Evolutionary conservation across 2,329 filamentous ascomycete genomes (phyloP).

Genomic region (Dothideomycetes sp.): DNA sequence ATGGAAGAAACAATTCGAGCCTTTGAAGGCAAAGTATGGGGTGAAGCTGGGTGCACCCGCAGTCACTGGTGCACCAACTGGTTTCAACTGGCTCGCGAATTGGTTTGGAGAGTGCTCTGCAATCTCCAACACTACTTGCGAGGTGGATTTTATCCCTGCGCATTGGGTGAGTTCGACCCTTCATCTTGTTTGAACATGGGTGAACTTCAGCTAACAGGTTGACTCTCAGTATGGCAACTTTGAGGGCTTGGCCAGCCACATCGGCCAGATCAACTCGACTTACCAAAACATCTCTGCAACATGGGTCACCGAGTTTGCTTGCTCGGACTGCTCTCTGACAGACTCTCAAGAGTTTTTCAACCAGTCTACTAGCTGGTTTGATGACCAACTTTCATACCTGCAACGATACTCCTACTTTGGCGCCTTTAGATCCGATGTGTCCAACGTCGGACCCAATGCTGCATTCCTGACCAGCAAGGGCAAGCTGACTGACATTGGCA

Average conservation of each 20-base stretch:
- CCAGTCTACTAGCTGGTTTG: conserved; percentile 53
- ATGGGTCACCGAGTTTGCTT: conserved; percentile 73
- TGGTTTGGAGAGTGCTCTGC: conserved; percentile 49
- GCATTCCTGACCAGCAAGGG: conserved; percentile 60
- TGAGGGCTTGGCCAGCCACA: conserved; percentile 53
- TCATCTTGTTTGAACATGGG: too few relatives aligned
- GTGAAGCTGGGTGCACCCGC: conserved; percentile 60
- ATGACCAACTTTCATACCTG: conserved; percentile 40
- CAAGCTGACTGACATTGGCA: conserved; percentile 62
- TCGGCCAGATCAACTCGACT: conserved; percentile 46
- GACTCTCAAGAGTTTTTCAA: conserved; percentile 59
- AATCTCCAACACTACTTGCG: conserved; percentile 26
- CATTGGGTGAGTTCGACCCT: too few relatives aligned
- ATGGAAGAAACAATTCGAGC: conserved; percentile 63
- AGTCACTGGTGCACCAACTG: conserved; percentile 50
- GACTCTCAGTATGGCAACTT: conserved; percentile 62
- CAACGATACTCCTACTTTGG: conserved; percentile 67
- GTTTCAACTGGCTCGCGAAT: conserved; percentile 55
- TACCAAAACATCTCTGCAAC: conserved; percentile 42
- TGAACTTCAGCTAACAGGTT: too few relatives aligned
- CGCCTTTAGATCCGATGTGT: conserved; percentile 56
- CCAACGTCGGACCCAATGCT: conserved; percentile 60
- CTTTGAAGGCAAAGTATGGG: conserved; percentile 48
- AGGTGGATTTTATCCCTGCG: too few relatives aligned
- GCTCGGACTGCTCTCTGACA: conserved; percentile 41